Conservation (phyloP, 495 filamentous ascomycete species). For the Podospora pseudoanserina region DNA sequence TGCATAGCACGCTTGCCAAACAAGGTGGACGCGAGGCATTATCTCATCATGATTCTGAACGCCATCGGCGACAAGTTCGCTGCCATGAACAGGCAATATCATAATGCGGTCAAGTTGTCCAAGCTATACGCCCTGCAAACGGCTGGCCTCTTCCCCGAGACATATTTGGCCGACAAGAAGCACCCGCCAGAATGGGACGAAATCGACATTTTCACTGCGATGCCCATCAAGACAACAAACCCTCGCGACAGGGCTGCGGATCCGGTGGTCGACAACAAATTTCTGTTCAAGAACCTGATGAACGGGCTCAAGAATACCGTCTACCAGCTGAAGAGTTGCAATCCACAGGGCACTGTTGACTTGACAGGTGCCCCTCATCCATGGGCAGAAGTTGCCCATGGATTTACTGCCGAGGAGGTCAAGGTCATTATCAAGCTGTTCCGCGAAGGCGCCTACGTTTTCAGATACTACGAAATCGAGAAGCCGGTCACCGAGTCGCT, state of each 20-base stretch:
- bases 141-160: conserved; percentile 67
- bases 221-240: conserved; percentile 92
- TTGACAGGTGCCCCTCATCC: conserved; percentile 73
- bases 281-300: conserved; percentile 96
- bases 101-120: conserved; percentile 89
- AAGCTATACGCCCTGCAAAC: conserved; percentile 63
- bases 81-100: conserved; percentile 93
- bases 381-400: conserved; percentile 94
- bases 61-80: conserved; percentile 98
- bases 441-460: conserved; percentile 91
- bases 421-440: conserved; percentile 95
- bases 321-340: conserved; percentile 89
- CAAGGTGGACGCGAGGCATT: conserved; percentile 90
- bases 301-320: conserved; percentile 96
- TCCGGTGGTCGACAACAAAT: conserved; percentile 96
- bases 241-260: conserved; percentile 87
- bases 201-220: conserved; percentile 93
- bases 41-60: conserved; percentile 94
- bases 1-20: conserved; percentile 88
- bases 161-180: conserved; percentile 77
- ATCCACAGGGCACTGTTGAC: conserved; percentile 66
- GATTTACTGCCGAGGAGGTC: conserved; percentile 96
- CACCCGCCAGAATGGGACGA: conserved; percentile 90
- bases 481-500: conserved; percentile 71
- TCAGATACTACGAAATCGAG: conserved; percentile 91